These are phyloP conservation scores for Claviceps monticola DNA, from an alignment of 2,329 filamentous ascomycete species.

Conservation along the genomic window DNA sequence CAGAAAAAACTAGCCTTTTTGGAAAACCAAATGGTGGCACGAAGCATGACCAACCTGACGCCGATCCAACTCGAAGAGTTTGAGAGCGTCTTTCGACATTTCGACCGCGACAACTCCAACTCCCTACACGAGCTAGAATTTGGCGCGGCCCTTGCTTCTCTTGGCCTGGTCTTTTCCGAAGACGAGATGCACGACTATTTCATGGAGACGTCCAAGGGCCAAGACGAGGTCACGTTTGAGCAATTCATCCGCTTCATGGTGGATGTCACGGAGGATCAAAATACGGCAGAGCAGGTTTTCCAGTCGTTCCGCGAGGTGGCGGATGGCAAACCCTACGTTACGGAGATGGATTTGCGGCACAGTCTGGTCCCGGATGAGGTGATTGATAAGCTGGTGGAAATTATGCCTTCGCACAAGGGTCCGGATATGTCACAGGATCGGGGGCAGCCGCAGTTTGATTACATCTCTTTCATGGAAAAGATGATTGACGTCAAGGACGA, in stretches of 20 bases:
- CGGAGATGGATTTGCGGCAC: conserved; percentile 90
- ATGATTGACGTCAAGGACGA: conserved; percentile 40
- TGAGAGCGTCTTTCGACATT: conserved; percentile 95
- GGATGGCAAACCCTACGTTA: conserved; percentile 97
- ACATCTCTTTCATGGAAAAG: conserved; percentile 93
- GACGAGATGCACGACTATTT: conserved; percentile 98
- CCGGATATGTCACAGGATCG: conserved; percentile 79
- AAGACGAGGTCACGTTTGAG: conserved; percentile 81
- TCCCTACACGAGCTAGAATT: conserved; percentile 88
- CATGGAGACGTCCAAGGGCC: conserved; percentile 66
- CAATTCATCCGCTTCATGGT: conserved; percentile 99
- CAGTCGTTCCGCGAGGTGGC: conserved; percentile 96
- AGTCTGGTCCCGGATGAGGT: conserved; percentile 93
- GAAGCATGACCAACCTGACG: conserved; percentile 97
- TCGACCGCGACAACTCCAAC: conserved; percentile 87
- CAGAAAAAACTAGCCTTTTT: conserved; percentile 94
- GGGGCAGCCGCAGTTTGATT: conserved; percentile 80
- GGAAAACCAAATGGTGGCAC: conserved; percentile 95
- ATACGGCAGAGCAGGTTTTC: conserved; percentile 96
- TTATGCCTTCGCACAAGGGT: conserved; percentile 73
- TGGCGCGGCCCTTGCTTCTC: conserved; percentile 83
- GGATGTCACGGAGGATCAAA: conserved; percentile 95
- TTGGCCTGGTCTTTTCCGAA: conserved; percentile 92
- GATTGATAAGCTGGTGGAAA: conserved; percentile 78
- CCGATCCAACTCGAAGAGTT: conserved; percentile 98